Base-by-base conservation (phyloP, 208 protist genomes). In the Herpetomonas samuelpessoai region DNA sequence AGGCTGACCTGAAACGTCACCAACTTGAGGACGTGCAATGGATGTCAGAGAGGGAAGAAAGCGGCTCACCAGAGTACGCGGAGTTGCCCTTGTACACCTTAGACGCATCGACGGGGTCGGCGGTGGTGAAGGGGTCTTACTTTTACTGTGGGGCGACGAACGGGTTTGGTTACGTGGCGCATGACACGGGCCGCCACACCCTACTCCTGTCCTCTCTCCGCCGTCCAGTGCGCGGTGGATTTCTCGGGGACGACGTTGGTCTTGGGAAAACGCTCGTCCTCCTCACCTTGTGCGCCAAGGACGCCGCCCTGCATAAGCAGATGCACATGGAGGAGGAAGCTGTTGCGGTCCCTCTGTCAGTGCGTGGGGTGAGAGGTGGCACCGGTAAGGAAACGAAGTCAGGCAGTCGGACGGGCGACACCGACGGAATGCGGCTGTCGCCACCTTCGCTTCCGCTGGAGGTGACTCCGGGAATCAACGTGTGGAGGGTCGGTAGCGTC, bases 251-350 rank as follows among this genome's bases (percentile, higher is more conserved):
- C 51, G 77, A 86, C 29, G 83, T 87, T 19, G 85, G 85, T 14
- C 63, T 92, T 1, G 85, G 82, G 12, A 92, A 92, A 62, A 88
- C 85, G 18, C 64, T 92, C 12, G 54, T 67, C n/a, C 29, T 82
- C 19, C 65, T 86, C 3, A 69, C 79, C 3, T 61, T 90, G 50
- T 73, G 74, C 62, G 70, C 76, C 18, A 55, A 50, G 48, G 65
- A 79, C 38, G 49, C 51, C 6, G n/a, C n/a, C n/a, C n/a, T n/a
- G n/a, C n/a, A n/a, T n/a, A n/a, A n/a, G n/a, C n/a, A n/a, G n/a
- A n/a, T n/a, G n/a, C n/a, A n/a, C n/a, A n/a, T n/a, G n/a, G n/a
- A n/a, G n/a, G n/a, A n/a, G n/a, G n/a, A n/a, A n/a, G n/a, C n/a
- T n/a, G n/a, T n/a, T n/a, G n/a, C n/a, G n/a, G n/a, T n/a, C n/a